These are phyloP conservation scores for Mimosa bimucronata DNA, from an alignment of 306 rosid genomes.

Conservation along the genomic window DNA sequence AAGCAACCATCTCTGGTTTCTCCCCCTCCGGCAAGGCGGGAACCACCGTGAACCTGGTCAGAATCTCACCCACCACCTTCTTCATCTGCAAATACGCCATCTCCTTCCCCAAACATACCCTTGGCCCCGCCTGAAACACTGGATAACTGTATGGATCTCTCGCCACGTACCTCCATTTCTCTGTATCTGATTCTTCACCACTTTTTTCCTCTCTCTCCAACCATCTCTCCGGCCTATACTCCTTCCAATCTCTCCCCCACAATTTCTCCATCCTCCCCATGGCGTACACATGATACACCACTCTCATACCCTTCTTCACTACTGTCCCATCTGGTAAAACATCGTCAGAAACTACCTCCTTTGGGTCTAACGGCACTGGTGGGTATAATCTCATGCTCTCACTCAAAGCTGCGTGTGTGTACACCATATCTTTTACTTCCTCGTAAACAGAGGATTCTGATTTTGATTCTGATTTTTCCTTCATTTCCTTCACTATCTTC, in stretches of 20 bases:
- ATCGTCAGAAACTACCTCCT: not conserved
- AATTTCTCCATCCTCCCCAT: not conserved
- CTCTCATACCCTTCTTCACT: not conserved
- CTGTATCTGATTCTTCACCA: too few species aligned
- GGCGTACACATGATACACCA: not conserved
- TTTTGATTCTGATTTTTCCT: not conserved
- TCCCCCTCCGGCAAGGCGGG: slow-evolving; percentile 35
- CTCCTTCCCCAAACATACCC: slow-evolving; percentile 74
- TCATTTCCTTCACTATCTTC: not conserved
- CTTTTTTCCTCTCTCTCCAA: not conserved
- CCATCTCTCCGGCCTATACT: not conserved
- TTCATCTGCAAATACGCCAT: slow-evolving; percentile 94
- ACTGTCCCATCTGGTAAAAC: not conserved
- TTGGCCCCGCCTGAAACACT: slow-evolving; percentile 86
- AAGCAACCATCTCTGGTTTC: slow-evolving; percentile 42
- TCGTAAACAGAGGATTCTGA: not conserved
- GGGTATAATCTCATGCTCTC: slow-evolving; percentile 2
- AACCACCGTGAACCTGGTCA: slow-evolving; percentile 57
- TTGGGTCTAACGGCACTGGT: not conserved
- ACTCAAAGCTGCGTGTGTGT: not conserved
- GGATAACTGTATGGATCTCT: slow-evolving; percentile 58
- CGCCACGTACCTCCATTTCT: slow-evolving; percentile 55
- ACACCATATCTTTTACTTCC: not conserved
- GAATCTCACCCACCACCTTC: slow-evolving; percentile 54
- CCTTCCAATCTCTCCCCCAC: not conserved